A percentile compares a stretch with the other conserved stretches of the same genome.
phyloP scores from a whole-genome alignment of 2,329 filamentous ascomycete species.

The Chaetomium globosum region DNA sequence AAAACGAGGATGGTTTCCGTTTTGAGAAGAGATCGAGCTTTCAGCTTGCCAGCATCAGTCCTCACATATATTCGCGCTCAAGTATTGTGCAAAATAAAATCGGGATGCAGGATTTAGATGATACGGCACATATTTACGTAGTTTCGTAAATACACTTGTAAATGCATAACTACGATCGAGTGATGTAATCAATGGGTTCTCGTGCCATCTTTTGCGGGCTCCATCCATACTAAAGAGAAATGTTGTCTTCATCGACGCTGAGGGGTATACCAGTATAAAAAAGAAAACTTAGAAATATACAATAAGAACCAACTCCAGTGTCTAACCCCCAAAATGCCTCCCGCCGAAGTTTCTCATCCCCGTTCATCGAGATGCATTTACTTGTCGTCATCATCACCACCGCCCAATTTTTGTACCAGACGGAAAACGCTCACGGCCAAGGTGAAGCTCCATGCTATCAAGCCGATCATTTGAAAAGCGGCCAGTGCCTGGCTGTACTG shows the following conservation, averaged over 20 bases:
- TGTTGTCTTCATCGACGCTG: constrained; percentile 3
- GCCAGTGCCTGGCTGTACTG: constrained; percentile 70
- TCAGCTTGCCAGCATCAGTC: too few relatives aligned
- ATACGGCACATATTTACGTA: not conserved
- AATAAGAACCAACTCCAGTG: not conserved
- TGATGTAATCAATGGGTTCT: not conserved
- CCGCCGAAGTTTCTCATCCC: not conserved
- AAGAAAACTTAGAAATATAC: constrained; percentile 5
- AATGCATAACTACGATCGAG: too few relatives aligned
- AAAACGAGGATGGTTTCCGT: not conserved
- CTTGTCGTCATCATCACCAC: constrained; percentile 49
- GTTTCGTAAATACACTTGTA: not conserved
- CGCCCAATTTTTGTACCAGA: constrained; percentile 63
- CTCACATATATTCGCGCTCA: too few relatives aligned
- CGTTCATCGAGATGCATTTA: not conserved
- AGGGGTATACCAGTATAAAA: constrained; percentile 17
- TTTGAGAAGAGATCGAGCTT: not conserved
- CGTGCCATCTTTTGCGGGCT: not conserved
- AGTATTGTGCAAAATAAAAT: too few relatives aligned
- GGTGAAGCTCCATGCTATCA: constrained; percentile 87
- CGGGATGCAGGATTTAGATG: too few relatives aligned
- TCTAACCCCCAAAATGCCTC: constrained; percentile 1
- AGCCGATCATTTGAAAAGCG: constrained; percentile 75
- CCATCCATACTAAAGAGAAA: constrained; percentile 10
- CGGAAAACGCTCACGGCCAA: constrained; percentile 84